Conservation (phyloP, 352 stramenopile species). For the Stramenopiles sp. region DNA sequence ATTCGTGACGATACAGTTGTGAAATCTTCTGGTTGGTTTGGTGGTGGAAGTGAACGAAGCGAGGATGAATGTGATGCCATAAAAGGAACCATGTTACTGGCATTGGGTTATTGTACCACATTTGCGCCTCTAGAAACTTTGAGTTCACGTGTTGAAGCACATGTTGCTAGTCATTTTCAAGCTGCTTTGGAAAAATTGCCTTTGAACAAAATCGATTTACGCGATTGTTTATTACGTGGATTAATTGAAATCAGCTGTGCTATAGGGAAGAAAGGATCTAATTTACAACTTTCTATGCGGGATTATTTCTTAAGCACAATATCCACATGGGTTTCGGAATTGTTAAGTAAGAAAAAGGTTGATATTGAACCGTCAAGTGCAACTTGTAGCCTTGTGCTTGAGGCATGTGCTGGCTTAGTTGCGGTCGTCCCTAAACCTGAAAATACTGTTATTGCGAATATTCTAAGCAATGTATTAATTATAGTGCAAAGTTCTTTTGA, state of each 20-base stretch:
- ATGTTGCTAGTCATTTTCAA: not conserved
- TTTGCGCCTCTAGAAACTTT: not conserved
- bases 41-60: not conserved
- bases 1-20: not conserved
- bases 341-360: not conserved
- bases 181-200: not conserved
- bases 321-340: not conserved
- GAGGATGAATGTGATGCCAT: not conserved
- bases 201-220: not conserved
- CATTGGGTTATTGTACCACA: not conserved
- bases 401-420: not conserved
- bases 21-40: not conserved
- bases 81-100: not conserved
- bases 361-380: not conserved
- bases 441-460: not conserved
- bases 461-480: not conserved
- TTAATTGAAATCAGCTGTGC: not conserved
- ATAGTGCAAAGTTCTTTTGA: not conserved
- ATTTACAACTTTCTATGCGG: not conserved
- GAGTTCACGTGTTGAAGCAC: not conserved
- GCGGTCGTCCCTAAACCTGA: not conserved
- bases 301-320: not conserved
- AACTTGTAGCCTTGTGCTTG: not conserved
- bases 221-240: not conserved
- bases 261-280: not conserved